Evolutionary conservation across 305 asterid genomes (phyloP).

Genomic region (Fraxinus platypoda): DNA sequence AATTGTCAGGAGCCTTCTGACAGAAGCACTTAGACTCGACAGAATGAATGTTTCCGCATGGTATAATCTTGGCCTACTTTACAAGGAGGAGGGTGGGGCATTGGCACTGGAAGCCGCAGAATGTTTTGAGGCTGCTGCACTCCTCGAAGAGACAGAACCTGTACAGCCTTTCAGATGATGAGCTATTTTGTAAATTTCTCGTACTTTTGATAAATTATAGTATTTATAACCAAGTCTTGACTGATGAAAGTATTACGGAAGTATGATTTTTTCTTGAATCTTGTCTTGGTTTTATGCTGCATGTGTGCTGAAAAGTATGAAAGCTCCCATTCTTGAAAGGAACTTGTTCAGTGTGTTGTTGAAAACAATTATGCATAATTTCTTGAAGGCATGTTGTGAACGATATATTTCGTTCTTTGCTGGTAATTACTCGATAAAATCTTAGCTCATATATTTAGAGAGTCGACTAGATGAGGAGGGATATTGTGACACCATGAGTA

Average conservation of each 20-base stretch:
- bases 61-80: conserved; percentile 75
- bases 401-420: neutral
- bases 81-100: conserved; percentile 52
- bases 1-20: conserved; percentile 54
- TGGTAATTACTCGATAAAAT: neutral
- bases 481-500: neutral
- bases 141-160: conserved; percentile 73
- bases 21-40: conserved; percentile 73
- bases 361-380: neutral
- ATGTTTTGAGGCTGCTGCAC: conserved; percentile 71
- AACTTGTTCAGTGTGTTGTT: neutral
- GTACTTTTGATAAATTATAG: neutral
- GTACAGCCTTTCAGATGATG: conserved; percentile 74
- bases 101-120: conserved; percentile 66
- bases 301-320: neutral
- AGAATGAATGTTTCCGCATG: conserved; percentile 64
- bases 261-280: neutral
- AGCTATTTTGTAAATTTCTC: neutral
- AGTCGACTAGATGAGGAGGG: neutral
- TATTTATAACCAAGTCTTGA: neutral
- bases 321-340: neutral
- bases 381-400: neutral
- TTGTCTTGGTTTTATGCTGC: neutral
- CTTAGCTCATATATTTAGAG: neutral
- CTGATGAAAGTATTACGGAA: neutral